Conservation (phyloP, 139 green algal genomes). For the Micractinium conductrix region DNA sequence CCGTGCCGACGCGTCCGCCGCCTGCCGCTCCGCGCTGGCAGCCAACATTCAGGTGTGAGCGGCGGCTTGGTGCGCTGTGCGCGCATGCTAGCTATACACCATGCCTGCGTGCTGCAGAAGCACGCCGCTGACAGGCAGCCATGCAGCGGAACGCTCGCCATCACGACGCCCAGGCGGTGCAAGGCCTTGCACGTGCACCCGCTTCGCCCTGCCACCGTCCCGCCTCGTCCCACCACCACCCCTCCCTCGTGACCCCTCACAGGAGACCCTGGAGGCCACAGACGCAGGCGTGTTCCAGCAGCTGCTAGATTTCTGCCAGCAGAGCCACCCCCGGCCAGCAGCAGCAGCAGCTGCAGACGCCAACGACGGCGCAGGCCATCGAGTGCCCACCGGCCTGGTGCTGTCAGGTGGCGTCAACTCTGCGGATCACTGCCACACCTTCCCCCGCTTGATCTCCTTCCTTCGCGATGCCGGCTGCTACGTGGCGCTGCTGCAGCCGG, state of each 20-base stretch:
- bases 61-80: too few species aligned
- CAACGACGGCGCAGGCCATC: background rate
- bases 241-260: background rate
- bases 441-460: constrained; percentile 43
- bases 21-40: constrained; percentile 26
- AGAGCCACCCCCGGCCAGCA: background rate
- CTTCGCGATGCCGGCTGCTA: constrained; percentile 43
- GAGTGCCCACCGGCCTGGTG: constrained; percentile 54
- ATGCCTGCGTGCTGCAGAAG: too few species aligned
- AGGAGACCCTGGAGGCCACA: constrained; percentile 5
- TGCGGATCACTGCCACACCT: constrained; percentile 60
- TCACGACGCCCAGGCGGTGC: too few species aligned
- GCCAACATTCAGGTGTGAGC: constrained; percentile 39
- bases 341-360: background rate
- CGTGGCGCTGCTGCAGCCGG: constrained; percentile 52
- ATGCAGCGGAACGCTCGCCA: too few species aligned
- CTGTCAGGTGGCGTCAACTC: constrained; percentile 63
- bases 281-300: constrained; percentile 27
- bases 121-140: too few species aligned
- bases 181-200: too few species aligned
- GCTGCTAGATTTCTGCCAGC: constrained; percentile 22
- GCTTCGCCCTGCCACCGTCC: background rate
- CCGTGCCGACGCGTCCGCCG: background rate
- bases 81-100: too few species aligned
- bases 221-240: background rate